Percentiles rank a stretch among this genome's conserved stretches.
These are phyloP conservation scores for Candida vartiovaarae DNA, from an alignment of 805 yeast genomes.

Conservation along the genomic window DNA sequence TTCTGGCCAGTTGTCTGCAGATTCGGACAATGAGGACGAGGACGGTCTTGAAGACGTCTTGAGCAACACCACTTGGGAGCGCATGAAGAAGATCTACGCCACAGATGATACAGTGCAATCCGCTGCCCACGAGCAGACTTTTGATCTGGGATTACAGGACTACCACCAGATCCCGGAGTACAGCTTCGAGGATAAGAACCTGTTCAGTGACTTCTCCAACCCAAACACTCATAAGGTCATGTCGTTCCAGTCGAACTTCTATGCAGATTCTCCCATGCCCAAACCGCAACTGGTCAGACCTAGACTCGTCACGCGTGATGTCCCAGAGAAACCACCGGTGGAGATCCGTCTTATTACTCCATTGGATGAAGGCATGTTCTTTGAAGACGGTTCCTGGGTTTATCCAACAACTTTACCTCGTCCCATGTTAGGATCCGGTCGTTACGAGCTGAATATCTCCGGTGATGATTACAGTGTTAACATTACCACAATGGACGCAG, in stretches of 20 bases:
- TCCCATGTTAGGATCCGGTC: background rate
- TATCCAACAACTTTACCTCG: slow-evolving; percentile 4
- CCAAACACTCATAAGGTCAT: slow-evolving; percentile 14
- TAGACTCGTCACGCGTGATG: background rate
- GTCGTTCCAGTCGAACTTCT: slow-evolving; percentile 12
- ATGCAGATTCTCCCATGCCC: slow-evolving; percentile 20
- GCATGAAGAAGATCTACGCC: slow-evolving; percentile 12
- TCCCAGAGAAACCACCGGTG: slow-evolving; percentile 1
- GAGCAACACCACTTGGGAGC: slow-evolving; percentile 18
- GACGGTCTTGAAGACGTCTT: background rate
- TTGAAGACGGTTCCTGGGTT: slow-evolving; percentile 17
- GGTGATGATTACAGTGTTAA: background rate
- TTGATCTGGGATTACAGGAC: background rate
- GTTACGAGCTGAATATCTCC: background rate
- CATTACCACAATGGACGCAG: slow-evolving; percentile 8
- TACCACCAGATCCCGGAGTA: slow-evolving; percentile 8
- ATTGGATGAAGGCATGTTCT: slow-evolving; percentile 18
- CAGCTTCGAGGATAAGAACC: slow-evolving; percentile 21
- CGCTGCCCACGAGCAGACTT: background rate
- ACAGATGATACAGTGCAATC: background rate
- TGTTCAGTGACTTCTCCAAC: slow-evolving; percentile 8
- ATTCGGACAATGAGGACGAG: background rate
- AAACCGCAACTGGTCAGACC: slow-evolving; percentile 18
- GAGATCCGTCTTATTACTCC: slow-evolving; percentile 20
- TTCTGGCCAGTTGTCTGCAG: background rate